Percentiles rank a stretch among this genome's conserved stretches.
phyloP scores from a whole-genome alignment of 768 basidiomycete genomes.

The Tricholoma furcatifolium region DNA sequence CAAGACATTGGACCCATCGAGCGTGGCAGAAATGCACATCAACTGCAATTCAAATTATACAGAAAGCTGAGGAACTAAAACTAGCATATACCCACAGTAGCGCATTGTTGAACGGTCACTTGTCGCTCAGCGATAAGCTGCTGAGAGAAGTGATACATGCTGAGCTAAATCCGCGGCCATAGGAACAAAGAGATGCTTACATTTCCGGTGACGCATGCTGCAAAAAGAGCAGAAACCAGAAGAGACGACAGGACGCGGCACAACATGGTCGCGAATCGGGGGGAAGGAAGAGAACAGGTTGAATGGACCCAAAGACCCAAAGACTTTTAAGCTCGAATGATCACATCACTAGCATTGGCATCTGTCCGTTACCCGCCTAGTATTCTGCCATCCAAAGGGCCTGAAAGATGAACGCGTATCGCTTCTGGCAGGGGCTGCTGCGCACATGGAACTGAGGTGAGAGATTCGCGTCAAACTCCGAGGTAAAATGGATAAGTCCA shows the following conservation, averaged over 20 bases:
- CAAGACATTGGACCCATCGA: conserved; percentile 43
- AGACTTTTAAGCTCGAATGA: background rate
- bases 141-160: background rate
- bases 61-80: background rate
- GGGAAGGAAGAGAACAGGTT: background rate
- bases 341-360: conserved; percentile 6
- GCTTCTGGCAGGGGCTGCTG: too few relatives aligned
- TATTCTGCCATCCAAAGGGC: too few relatives aligned
- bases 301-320: background rate
- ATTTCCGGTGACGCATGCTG: conserved; percentile 3
- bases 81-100: conserved; percentile 18
- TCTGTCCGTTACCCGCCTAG: too few relatives aligned
- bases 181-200: conserved; percentile 1
- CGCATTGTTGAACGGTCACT: conserved; percentile 13
- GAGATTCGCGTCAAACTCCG: too few relatives aligned
- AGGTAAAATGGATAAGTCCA: too few relatives aligned
- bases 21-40: conserved; percentile 48
- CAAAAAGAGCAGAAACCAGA: conserved; percentile 1
- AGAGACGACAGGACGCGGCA: background rate
- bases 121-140: conserved; percentile 14
- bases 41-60: conserved; percentile 24
- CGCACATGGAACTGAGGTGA: too few relatives aligned
- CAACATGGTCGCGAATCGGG: conserved; percentile 3
- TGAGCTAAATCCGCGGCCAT: background rate
- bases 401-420: too few relatives aligned